These are phyloP conservation scores for Exophiala viscosa DNA, from an alignment of 2,329 filamentous ascomycete genomes.

Conservation along the genomic window DNA sequence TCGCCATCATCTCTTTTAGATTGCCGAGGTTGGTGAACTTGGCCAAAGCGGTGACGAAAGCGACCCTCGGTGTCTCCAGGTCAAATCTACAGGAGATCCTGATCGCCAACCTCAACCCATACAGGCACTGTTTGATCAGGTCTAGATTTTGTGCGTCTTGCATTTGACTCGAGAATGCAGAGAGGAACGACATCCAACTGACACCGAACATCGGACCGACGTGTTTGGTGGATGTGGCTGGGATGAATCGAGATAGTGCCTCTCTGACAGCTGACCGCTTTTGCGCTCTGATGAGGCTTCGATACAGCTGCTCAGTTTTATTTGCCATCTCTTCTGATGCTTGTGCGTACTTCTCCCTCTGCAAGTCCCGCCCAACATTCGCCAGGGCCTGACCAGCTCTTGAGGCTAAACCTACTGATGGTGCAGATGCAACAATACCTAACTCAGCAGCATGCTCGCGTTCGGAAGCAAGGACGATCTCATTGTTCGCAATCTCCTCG, in stretches of 20 bases:
- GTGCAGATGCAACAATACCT: conserved; percentile 58
- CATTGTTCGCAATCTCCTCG: conserved; percentile 85
- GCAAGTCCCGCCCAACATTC: conserved; percentile 85
- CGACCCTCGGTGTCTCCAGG: conserved; percentile 85
- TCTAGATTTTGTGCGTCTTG: conserved; percentile 92
- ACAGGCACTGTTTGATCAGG: conserved; percentile 85
- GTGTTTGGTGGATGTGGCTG: conserved; percentile 88
- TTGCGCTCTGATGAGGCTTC: conserved; percentile 86
- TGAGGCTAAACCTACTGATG: conserved; percentile 67
- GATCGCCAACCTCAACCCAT: conserved; percentile 91
- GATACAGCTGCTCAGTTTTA: conserved; percentile 81
- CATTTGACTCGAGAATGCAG: conserved; percentile 85
- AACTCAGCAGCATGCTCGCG: conserved; percentile 81
- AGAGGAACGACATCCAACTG: conserved; percentile 99
- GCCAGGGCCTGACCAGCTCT: conserved; percentile 84
- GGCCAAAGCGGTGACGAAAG: conserved; percentile 87
- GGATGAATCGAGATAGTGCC: conserved; percentile 72
- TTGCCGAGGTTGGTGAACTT: conserved; percentile 97
- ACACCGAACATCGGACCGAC: conserved; percentile 98
- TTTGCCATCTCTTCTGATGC: conserved; percentile 92
- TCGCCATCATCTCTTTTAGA: conserved; percentile 87
- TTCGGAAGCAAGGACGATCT: conserved; percentile 93
- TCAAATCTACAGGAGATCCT: conserved; percentile 92
- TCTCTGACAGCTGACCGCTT: conserved; percentile 70
- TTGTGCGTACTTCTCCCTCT: conserved; percentile 88